phyloP scores from a whole-genome alignment of 371 early-diverging fungal genomes.

The Actinomortierella ambigua region DNA sequence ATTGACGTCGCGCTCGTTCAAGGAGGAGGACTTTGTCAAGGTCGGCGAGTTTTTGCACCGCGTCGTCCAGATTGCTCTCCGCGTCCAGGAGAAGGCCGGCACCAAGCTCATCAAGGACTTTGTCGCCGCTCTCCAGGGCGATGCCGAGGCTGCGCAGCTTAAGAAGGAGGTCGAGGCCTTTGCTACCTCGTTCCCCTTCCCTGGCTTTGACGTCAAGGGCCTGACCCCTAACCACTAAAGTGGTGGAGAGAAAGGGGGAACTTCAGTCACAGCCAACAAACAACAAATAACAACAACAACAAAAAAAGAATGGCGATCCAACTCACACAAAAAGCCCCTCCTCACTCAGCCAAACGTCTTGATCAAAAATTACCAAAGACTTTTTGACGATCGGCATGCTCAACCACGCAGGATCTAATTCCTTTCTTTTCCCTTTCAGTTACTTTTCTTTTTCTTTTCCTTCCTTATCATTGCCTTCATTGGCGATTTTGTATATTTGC shows the following conservation, averaged over 20 bases:
- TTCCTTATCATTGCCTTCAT: too few species aligned
- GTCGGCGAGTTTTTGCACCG: slow-evolving; percentile 88
- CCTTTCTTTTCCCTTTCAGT: slow-evolving; percentile 30
- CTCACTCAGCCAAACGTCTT: too few species aligned
- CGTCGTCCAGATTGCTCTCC: slow-evolving; percentile 89
- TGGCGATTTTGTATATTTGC: too few species aligned
- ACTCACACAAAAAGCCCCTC: too few species aligned
- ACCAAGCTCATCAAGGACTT: slow-evolving; percentile 97
- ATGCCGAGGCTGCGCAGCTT: slow-evolving; percentile 75
- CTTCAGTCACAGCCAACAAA: too few species aligned
- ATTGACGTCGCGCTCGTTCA: slow-evolving; percentile 90
- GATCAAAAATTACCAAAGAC: too few species aligned
- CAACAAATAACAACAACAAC: too few species aligned
- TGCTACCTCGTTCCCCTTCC: slow-evolving; percentile 91
- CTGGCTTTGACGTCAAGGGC: slow-evolving; percentile 59
- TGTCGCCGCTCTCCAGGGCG: slow-evolving; percentile 73
- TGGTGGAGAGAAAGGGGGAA: neutral
- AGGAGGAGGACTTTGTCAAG: slow-evolving; percentile 84
- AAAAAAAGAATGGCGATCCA: too few species aligned
- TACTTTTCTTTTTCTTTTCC: too few species aligned
- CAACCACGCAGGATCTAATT: slow-evolving; percentile 7
- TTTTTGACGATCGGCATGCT: neutral
- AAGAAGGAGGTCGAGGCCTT: slow-evolving; percentile 91
- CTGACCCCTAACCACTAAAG: slow-evolving; percentile 44
- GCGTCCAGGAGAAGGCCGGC: slow-evolving; percentile 70